Percentiles rank a stretch among this genome's conserved stretches.
Evolutionary conservation across 2,329 filamentous ascomycete species (phyloP).

Genomic region (Byssoonygena ceratinophila): DNA sequence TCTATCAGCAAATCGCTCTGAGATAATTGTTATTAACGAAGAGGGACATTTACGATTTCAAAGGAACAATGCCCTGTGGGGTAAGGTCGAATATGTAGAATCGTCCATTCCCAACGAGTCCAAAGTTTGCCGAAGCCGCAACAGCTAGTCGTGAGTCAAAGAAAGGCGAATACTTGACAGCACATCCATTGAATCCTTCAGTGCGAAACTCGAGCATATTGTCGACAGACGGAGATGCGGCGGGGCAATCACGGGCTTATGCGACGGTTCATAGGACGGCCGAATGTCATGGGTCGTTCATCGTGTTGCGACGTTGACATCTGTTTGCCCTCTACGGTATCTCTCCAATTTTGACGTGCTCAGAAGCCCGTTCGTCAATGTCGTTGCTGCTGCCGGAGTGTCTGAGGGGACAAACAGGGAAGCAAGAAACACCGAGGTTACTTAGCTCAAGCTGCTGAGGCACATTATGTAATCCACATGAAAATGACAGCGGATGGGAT

Average conservation of each 20-base stretch:
- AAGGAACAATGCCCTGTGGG: conserved; percentile 67
- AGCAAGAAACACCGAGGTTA: conserved; percentile 11
- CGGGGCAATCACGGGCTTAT: conserved; percentile 2
- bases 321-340: neutral
- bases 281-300: conserved; percentile 2
- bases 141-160: conserved; percentile 91
- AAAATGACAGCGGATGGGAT: neutral
- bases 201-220: conserved; percentile 90
- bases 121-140: conserved; percentile 85
- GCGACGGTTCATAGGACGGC: neutral
- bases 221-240: conserved; percentile 12
- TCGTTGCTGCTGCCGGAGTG: conserved; percentile 6
- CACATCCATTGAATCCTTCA: conserved; percentile 87
- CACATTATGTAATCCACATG: neutral
- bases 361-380: neutral
- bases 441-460: too few species aligned
- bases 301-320: neutral
- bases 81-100: conserved; percentile 77
- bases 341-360: neutral
- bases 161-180: conserved; percentile 96
- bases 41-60: conserved; percentile 76
- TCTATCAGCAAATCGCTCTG: neutral
- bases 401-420: neutral
- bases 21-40: too few species aligned
- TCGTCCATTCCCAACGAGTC: conserved; percentile 89